These are phyloP conservation scores for Aspergillus pseudoterreus DNA, from an alignment of 2,329 filamentous ascomycete species.

Conservation along the genomic window DNA sequence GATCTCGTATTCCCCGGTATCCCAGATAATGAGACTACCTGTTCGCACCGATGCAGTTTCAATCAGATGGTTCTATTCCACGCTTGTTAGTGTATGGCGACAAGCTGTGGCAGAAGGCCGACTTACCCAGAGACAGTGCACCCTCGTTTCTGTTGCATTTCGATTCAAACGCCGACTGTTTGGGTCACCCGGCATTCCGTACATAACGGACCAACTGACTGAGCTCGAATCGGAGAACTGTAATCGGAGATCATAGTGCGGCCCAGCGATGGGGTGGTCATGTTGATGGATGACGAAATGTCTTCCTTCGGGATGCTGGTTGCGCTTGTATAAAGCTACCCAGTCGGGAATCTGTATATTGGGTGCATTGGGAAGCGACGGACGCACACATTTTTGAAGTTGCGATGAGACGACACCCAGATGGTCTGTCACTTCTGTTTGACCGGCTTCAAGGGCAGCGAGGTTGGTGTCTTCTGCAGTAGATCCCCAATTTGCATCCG, in stretches of 20 bases:
- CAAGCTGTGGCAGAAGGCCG: not conserved
- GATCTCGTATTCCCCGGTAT: constrained; percentile 57
- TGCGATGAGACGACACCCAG: constrained; percentile 46
- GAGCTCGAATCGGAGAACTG: constrained; percentile 67
- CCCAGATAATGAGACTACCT: constrained; percentile 61
- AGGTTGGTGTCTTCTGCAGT: constrained; percentile 11
- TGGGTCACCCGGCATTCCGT: constrained; percentile 57
- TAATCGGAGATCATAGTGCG: constrained; percentile 66
- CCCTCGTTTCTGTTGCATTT: constrained; percentile 60
- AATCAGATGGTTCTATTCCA: constrained; percentile 56
- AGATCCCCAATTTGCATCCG: not conserved
- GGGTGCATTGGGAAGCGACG: not conserved
- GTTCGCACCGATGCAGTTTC: constrained; percentile 55
- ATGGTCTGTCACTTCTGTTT: constrained; percentile 46
- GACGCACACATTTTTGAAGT: constrained; percentile 19
- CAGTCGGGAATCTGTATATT: not conserved
- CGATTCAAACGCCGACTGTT: constrained; percentile 54
- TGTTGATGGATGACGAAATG: constrained; percentile 72
- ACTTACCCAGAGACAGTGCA: constrained; percentile 58
- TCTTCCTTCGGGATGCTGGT: constrained; percentile 42
- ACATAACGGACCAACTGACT: constrained; percentile 62
- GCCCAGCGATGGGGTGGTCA: constrained; percentile 66
- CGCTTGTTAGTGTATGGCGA: not conserved
- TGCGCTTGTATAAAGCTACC: constrained; percentile 24
- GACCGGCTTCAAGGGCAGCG: constrained; percentile 52